Evolutionary conservation across 768 basidiomycete genomes (phyloP).

Genomic region (Leccinellum albellum): DNA sequence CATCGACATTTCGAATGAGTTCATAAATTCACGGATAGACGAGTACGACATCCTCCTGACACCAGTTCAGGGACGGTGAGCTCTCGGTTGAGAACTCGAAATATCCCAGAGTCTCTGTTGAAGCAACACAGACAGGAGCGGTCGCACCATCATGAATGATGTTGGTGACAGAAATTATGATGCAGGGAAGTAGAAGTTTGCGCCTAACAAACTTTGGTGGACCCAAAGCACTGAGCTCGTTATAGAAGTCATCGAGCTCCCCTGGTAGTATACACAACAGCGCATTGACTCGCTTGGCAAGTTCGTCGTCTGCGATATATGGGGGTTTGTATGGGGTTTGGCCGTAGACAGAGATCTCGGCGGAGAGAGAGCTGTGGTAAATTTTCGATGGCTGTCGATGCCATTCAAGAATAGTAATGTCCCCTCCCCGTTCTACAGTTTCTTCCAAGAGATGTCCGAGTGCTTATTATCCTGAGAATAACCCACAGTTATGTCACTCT

Average conservation of each 20-base stretch:
- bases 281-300: not conserved
- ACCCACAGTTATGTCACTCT: slow-evolving; percentile 8
- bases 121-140: not conserved
- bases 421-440: slow-evolving; percentile 8
- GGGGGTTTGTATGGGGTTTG: not conserved
- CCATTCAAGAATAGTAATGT: slow-evolving; percentile 17
- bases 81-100: not conserved
- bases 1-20: not conserved
- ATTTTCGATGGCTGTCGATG: slow-evolving; percentile 12
- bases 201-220: not conserved
- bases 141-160: not conserved
- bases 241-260: not conserved
- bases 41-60: not conserved
- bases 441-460: slow-evolving; percentile 15
- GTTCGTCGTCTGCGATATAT: not conserved
- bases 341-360: slow-evolving; percentile 12
- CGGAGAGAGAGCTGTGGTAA: slow-evolving; percentile 11
- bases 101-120: not conserved
- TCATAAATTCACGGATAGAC: slow-evolving; percentile 10
- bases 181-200: slow-evolving; percentile 9
- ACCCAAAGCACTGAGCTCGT: not conserved
- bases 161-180: slow-evolving; percentile 4
- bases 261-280: not conserved
- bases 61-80: not conserved
- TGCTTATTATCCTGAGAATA: not conserved